phyloP scores from a whole-genome alignment of 2,329 filamentous ascomycete species.

The Allantophomopsis lycopodina region DNA sequence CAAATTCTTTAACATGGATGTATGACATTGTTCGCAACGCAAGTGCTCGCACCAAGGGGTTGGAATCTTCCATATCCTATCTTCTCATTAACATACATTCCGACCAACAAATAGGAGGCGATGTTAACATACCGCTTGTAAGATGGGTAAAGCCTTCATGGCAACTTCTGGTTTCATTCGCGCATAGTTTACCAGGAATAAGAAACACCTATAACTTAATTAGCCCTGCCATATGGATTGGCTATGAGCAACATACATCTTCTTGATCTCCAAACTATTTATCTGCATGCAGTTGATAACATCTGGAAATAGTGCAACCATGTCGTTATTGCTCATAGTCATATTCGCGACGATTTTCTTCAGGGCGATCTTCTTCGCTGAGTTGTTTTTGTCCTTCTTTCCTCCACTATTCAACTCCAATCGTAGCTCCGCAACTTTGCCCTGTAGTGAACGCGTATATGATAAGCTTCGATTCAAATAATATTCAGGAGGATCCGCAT shows the following conservation, averaged over 20 bases:
- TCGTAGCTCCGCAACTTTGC: slow-evolving; percentile 95
- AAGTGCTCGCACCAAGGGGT: slow-evolving; percentile 83
- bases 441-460: slow-evolving; percentile 46
- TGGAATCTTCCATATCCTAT: slow-evolving; percentile 85
- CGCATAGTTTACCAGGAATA: slow-evolving; percentile 95
- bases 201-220: slow-evolving; percentile 61
- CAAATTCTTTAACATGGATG: slow-evolving; percentile 90
- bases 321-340: slow-evolving; percentile 99
- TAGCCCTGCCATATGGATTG: no score
- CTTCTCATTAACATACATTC: no score
- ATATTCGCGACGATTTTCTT: slow-evolving; percentile 99
- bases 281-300: slow-evolving; percentile 94
- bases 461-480: slow-evolving; percentile 14
- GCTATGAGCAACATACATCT: slow-evolving; percentile 56
- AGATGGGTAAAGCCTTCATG: slow-evolving; percentile 77
- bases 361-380: slow-evolving; percentile 89
- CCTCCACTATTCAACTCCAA: slow-evolving; percentile 85
- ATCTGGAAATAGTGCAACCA: slow-evolving; percentile 93
- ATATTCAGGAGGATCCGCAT: slow-evolving; percentile 7
- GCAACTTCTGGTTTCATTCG: slow-evolving; percentile 89
- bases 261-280: slow-evolving; percentile 93
- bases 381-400: slow-evolving; percentile 96
- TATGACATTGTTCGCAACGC: slow-evolving; percentile 94
- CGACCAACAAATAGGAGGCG: not conserved
- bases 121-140: slow-evolving; percentile 52